Evolutionary conservation across 139 green algal species (phyloP).

Genomic region (Chlorella vulgaris): DNA sequence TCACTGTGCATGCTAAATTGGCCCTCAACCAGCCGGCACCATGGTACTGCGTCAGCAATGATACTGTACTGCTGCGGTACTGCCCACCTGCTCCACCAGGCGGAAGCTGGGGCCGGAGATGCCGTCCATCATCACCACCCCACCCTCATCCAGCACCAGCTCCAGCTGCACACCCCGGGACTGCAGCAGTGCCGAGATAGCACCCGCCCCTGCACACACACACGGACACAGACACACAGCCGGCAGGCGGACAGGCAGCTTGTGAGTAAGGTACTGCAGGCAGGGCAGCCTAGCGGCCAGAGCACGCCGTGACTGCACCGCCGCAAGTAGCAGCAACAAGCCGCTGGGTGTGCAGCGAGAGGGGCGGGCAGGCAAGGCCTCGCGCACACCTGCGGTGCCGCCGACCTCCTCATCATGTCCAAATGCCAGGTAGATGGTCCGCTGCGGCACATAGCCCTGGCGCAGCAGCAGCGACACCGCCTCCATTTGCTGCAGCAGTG

Average conservation of each 20-base stretch:
- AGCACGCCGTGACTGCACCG: no score
- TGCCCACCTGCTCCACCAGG: neutral
- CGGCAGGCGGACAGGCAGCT: neutral
- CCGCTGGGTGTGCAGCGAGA: no score
- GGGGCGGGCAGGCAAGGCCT: no score
- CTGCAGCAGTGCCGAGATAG: constrained; percentile 53
- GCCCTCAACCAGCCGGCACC: no score
- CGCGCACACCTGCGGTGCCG: constrained; percentile 45
- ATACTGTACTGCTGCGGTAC: no score
- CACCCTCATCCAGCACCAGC: constrained; percentile 71
- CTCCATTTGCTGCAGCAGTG: constrained; percentile 66
- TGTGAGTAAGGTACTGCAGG: neutral
- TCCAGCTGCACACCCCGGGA: constrained; percentile 45
- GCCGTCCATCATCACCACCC: constrained; percentile 46
- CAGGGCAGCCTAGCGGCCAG: neutral
- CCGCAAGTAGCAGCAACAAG: no score
- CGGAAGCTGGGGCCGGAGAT: constrained; percentile 20
- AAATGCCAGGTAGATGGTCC: constrained; percentile 73
- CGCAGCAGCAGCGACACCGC: constrained; percentile 59
- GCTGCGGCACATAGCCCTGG: constrained; percentile 38
- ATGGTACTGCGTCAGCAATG: no score
- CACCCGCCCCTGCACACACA: constrained; percentile 1
- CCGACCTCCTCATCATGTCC: constrained; percentile 85
- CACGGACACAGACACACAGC: neutral
- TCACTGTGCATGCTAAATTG: no score